phyloP scores from a whole-genome alignment of 1,284 basidiomycete genomes.

The Leccinum fuscescens region DNA sequence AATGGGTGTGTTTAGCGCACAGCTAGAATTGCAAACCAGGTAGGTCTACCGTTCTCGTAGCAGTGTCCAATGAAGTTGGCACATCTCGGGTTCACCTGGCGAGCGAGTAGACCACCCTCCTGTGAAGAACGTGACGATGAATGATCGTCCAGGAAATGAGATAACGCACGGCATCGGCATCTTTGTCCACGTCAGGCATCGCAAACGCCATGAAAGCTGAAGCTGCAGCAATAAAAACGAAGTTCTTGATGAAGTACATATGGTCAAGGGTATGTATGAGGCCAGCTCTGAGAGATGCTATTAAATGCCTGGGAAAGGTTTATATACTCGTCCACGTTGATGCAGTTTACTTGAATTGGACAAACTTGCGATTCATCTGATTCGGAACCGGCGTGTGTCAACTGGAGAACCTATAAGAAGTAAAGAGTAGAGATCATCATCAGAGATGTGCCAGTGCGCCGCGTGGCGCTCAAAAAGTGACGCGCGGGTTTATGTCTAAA shows the following conservation, averaged over 20 bases:
- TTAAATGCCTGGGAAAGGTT: background rate
- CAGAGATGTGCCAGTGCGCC: background rate
- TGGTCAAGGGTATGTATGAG: background rate
- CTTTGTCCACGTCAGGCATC: slow-evolving; percentile 3
- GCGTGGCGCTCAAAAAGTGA: background rate
- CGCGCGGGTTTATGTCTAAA: background rate
- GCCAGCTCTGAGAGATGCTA: background rate
- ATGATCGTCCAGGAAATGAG: background rate
- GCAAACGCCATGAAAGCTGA: slow-evolving; percentile 2
- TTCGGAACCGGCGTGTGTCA: background rate
- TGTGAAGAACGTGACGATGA: background rate
- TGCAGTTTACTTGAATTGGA: background rate
- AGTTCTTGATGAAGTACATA: slow-evolving; percentile 3
- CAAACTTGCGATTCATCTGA: background rate
- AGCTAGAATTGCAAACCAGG: background rate
- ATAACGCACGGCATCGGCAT: slow-evolving; percentile 2
- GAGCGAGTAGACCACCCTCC: background rate
- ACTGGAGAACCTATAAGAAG: background rate
- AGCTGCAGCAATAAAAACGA: slow-evolving; percentile 4
- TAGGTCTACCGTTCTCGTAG: background rate
- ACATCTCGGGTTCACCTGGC: slow-evolving; percentile 6
- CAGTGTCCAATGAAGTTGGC: slow-evolving; percentile 1
- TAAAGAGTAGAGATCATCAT: background rate
- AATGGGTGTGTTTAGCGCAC: background rate
- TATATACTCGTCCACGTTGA: background rate